Evolutionary conservation across 2,329 filamentous ascomycete species (phyloP), one percentile per base, ranked within the genome.

Genomic region (Microsporum audouinii): DNA sequence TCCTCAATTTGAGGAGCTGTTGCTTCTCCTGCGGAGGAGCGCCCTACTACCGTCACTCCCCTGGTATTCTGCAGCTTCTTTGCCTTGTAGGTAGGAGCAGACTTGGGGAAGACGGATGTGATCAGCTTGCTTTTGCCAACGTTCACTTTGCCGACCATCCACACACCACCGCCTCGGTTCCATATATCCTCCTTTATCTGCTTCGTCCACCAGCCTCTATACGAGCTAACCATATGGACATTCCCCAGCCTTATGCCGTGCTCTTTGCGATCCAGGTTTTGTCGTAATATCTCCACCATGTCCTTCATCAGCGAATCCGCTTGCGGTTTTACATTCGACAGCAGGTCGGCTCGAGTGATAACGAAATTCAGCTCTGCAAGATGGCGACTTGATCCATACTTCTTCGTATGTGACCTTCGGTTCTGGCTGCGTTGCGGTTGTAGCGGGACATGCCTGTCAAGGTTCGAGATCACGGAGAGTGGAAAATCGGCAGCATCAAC

Each of bases 71-170:
- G 23, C 23, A 34, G 8, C 31, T 34, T 49, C 8, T 23, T 31
- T 8, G 14, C 27, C 29, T 43, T n/a, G 70, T 69, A 27, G 5
- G 10, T 6, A 66, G 69, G 57, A 62, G 79, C 80, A 31, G 84
- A 85, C 78, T 88, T 86, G 2, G 95, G 92, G 68, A 91, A 96
- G 5, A 96, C 84, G 3, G 85, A 83, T 67, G 94, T 86, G 63
- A 97, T 95, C 1, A 99, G 81, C 69, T 88, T 87, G 68, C 92
- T 97, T 75, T 99, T 99, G 29, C 94, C 95, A 1, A 97, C 95
- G 70, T 99, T 99, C 64, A 91, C 90, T 73, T 96, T 97, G n/a
- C 94, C 94, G 2, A 99, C 88, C 79, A 99, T 86, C 92, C 94
- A 99, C 14, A 88, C 87, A 14, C 86, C 94, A 3, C 92, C 92